Evolutionary conservation across 2,329 filamentous ascomycete genomes (phyloP).

Genomic region (Apiospora arundinis): DNA sequence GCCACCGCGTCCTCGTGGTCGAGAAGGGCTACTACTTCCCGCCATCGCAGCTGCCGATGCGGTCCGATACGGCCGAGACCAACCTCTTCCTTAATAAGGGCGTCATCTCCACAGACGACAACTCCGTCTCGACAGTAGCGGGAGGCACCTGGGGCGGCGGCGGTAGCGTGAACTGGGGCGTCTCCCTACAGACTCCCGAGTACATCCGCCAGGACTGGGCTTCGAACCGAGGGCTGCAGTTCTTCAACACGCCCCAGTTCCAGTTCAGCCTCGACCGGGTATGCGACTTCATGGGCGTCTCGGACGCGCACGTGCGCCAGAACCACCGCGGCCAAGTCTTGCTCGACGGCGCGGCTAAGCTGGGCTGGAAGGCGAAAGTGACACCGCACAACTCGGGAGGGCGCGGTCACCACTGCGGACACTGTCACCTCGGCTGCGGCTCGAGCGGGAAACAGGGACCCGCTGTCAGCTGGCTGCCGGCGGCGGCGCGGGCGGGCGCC

Average conservation of each 20-base stretch:
- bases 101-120: conserved; percentile 53
- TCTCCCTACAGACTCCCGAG: conserved; percentile 58
- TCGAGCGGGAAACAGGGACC: conserved; percentile 71
- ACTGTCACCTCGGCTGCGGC: conserved; percentile 50
- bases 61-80: conserved; percentile 53
- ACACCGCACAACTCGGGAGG: conserved; percentile 75
- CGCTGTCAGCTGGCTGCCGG: conserved; percentile 69
- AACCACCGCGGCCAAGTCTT: conserved; percentile 68
- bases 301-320: conserved; percentile 55
- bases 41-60: conserved; percentile 70
- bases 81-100: conserved; percentile 68
- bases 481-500: conserved; percentile 70
- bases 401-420: conserved; percentile 65
- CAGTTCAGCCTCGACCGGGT: conserved; percentile 65
- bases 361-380: conserved; percentile 67
- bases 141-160: conserved; percentile 75
- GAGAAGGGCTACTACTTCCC: conserved; percentile 74
- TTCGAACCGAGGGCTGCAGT: conserved; percentile 56
- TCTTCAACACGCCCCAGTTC: conserved; percentile 69
- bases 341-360: conserved; percentile 68
- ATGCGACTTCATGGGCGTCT: conserved; percentile 36
- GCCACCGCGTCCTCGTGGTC: conserved; percentile 65
- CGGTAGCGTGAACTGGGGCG: conserved; percentile 74
- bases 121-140: conserved; percentile 59
- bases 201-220: conserved; percentile 75